phyloP scores from a whole-genome alignment of 495 filamentous ascomycete species.

The Trichoderma asperelloides region DNA sequence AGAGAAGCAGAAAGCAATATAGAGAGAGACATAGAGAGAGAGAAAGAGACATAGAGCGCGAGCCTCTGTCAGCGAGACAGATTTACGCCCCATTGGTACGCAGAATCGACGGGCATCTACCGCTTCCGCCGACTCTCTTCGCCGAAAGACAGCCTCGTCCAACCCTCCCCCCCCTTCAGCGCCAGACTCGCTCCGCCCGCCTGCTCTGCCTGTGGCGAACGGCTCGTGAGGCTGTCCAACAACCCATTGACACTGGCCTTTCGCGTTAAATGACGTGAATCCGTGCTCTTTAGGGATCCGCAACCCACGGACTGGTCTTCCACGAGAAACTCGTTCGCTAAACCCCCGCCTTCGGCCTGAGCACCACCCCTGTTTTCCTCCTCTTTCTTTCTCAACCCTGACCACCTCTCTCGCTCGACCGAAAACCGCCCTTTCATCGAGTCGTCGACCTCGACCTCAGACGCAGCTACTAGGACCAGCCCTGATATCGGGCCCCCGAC shows the following conservation, averaged over 20 bases:
- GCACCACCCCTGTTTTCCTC: not conserved
- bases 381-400: not conserved
- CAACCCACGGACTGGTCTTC: constrained; percentile 5
- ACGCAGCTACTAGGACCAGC: not conserved
- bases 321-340: constrained; percentile 6
- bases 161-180: not conserved
- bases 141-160: not conserved
- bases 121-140: not conserved
- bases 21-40: not conserved
- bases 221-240: not conserved
- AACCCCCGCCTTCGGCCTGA: constrained; percentile 3
- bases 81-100: not conserved
- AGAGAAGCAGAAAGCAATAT: not conserved
- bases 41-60: not conserved
- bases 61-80: not conserved
- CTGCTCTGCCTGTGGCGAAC: not conserved
- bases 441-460: not conserved
- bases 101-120: not conserved
- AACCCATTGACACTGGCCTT: not conserved
- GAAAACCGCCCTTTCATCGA: not conserved
- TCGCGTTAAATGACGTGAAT: constrained; percentile 9
- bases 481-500: constrained; percentile 9
- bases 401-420: not conserved
- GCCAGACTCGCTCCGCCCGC: no score
- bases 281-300: constrained; percentile 4